Evolutionary conservation across 164 flowering plant species (phyloP), one percentile per base, ranked within the genome.

Genomic region (Vitis cinerea): DNA sequence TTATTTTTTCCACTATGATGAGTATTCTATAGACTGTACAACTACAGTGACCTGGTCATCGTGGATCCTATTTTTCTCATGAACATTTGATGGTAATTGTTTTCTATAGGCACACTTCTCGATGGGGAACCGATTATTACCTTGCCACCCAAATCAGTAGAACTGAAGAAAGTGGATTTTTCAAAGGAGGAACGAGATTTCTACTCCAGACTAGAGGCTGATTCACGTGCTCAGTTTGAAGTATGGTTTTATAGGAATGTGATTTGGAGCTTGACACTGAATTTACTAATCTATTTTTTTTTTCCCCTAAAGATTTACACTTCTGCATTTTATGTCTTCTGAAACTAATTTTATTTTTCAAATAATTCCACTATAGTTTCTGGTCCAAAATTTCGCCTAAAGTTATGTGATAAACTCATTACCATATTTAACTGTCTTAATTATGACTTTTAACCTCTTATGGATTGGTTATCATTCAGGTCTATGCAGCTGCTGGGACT

Each of bases 401-500:
- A 11, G 8, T 57, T 11, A 37, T 6, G 44, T 3, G 44, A 37
- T 3, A 19, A 47, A 47, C 11, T 63, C 3, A 10, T 23, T 14
- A 16, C 30, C 3, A 8, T 9, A 47, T n/a, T n/a, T 49, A 37
- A 55, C 4, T 47, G 49, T 30, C 37, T 51, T 47, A 37, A 2
- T 57, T 51, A 56, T 55, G 37, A 23, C 2, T 72, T 59, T 63
- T 27, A 50, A 15, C 10, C 3, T 50, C 27, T 31, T 8, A 30
- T 27, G 10, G 7, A 17, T 50, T 9, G 62, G 14, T 62, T 29
- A 31, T 2, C 13, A 56, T 72, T 72, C 87, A 96, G 99, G 97
- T 82, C 68, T 96, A 96, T 84, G 97, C 95, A 12, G 97, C 84
- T 58, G 97, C 93, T 70, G 99, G 99, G 77, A 96, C 99, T 19